Evolutionary conservation across 768 basidiomycete species (phyloP), one percentile per base, ranked within the genome.

Genomic region (Serendipita sp.): DNA sequence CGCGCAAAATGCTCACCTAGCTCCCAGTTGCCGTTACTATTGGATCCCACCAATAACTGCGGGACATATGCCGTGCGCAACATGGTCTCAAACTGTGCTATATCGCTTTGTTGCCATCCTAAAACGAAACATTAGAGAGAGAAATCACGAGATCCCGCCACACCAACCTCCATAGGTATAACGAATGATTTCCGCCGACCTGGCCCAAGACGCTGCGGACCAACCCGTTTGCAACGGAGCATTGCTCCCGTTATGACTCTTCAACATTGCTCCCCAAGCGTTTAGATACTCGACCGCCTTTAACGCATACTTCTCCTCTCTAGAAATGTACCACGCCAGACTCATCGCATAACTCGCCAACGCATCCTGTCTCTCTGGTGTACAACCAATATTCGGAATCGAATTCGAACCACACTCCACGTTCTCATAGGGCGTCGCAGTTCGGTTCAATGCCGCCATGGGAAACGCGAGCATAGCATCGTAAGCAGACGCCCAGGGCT

Each of bases 1-100:
- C 2, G 6, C 16, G 5, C 6, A 31, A 5, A 16, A 5, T 5
- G 34, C 55, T 11, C 31, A 60, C 55, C 55, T 33, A 63, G 62
- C 33, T 63, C 62, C 62, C 62, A 63, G 62, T 63, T 63, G 62
- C 62, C 62, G 62, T 63, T 63, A 2, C 62, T 63, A 27, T 37
- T 63, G n/a, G 40, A 44, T 5, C 62, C 62, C 18, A 27, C 13
- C 18, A 63, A 16, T 33, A 63, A 16, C 18, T 43, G n/a, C 11
- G 62, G 62, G 36, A 63, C 27, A 36, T 63, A 63, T 13, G 34
- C 62, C 18, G n/a, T 63, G 16, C 62, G 62, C 6, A 63, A 33
- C 62, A 63, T 63, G 37, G n/a, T 63, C 27, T 43, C 36, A 33
- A 63, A 63, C 23, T 63, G 36, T n/a, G 36, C 23, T 37, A 63